Percentiles rank a stretch among this genome's conserved stretches.
Conservation (phyloP, 495 filamentous ascomycete genomes). For the Clohesyomyces aquaticus region DNA sequence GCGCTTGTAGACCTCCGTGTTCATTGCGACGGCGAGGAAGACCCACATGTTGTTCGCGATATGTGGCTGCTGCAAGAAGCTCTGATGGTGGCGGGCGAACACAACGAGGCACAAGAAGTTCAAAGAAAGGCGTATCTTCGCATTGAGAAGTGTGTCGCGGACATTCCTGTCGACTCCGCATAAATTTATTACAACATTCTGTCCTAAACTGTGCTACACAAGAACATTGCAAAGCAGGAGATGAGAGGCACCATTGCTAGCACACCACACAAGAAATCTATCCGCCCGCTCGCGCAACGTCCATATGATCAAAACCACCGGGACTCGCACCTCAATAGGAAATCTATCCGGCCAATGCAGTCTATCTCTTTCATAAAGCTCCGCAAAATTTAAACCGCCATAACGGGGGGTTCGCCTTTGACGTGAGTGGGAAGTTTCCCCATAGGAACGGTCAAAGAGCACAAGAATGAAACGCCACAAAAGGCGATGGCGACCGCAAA, state of each 20-base stretch:
- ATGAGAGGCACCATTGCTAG: too few relatives aligned
- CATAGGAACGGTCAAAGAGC: neutral
- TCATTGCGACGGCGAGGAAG: neutral
- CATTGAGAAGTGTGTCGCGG: neutral
- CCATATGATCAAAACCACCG: too few relatives aligned
- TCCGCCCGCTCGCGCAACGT: too few relatives aligned
- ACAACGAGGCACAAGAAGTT: slow-evolving; percentile 8
- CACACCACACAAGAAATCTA: too few relatives aligned
- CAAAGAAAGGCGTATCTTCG: neutral
- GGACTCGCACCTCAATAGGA: neutral
- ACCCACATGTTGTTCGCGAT: slow-evolving; percentile 8
- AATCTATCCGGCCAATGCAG: neutral
- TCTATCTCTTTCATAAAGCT: neutral
- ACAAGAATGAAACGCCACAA: slow-evolving; percentile 14
- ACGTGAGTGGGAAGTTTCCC: slow-evolving; percentile 8
- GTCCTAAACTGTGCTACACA: neutral
- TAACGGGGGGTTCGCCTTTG: neutral
- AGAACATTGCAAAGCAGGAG: too few relatives aligned
- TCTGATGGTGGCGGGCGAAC: neutral
- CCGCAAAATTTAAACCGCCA: too few relatives aligned
- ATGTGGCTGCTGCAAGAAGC: slow-evolving; percentile 14
- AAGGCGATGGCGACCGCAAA: slow-evolving; percentile 25
- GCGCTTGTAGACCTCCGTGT: slow-evolving; percentile 1
- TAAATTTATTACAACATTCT: neutral
- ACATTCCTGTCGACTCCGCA: neutral